Conservation (phyloP, 2,329 filamentous ascomycete genomes). For the Fusarium penzigii region DNA sequence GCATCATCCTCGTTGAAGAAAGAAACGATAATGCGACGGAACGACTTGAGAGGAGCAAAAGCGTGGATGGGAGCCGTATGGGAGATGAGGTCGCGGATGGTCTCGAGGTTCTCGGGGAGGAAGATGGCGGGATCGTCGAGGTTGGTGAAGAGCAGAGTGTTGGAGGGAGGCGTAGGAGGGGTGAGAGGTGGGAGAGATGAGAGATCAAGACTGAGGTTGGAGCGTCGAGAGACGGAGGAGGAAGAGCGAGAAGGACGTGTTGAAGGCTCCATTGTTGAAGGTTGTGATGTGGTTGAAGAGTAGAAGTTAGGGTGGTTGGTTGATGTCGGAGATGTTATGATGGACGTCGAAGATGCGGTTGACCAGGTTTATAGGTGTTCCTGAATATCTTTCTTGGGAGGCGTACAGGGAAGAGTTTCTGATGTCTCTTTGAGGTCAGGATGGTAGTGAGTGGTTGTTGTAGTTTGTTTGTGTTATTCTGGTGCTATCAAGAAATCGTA, state of each 20-base stretch:
- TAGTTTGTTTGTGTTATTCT: no score
- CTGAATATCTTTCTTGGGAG: no score
- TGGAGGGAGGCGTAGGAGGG: slow-evolving; percentile 74
- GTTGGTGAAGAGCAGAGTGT: slow-evolving; percentile 84
- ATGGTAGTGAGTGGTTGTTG: no score
- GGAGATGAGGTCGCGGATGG: slow-evolving; percentile 70
- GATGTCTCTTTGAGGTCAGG: no score
- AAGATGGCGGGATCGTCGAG: slow-evolving; percentile 74
- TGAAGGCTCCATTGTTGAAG: slow-evolving; percentile 37
- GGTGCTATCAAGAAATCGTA: no score
- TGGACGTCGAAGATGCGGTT: no score
- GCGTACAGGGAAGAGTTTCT: no score
- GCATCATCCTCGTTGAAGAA: slow-evolving; percentile 72
- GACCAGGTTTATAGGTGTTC: no score
- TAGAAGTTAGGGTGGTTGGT: no score
- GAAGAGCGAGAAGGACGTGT: slow-evolving; percentile 44
- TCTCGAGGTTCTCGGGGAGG: slow-evolving; percentile 70
- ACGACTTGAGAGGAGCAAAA: slow-evolving; percentile 79
- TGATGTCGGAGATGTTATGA: no score
- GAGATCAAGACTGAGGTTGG: slow-evolving; percentile 69
- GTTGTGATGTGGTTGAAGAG: slow-evolving; percentile 4
- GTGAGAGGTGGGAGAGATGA: slow-evolving; percentile 69
- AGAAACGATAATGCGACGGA: slow-evolving; percentile 78
- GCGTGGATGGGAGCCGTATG: slow-evolving; percentile 71
- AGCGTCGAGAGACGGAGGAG: slow-evolving; percentile 47